Evolutionary conservation across 441 rosid species (phyloP), one percentile per base, ranked within the genome.

Genomic region (Gossypium trilobum): DNA sequence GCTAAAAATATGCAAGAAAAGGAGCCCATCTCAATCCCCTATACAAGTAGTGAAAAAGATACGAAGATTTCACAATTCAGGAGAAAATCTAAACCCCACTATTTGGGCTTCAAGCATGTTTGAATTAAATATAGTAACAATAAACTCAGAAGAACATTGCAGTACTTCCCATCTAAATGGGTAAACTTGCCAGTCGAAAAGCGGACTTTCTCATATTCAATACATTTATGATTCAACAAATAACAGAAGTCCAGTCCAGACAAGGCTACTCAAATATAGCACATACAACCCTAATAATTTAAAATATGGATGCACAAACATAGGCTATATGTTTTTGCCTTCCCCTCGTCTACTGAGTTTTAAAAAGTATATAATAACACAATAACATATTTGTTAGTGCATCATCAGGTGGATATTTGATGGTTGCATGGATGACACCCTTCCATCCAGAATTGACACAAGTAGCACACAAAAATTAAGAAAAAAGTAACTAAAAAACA

Each of bases 401-500:
- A 29, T 29, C 42, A 27, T 60, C 20, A 2, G 39, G 65, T n/a
- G 65, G 11, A 60, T 31, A 60, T n/a, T 60, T 29, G 31, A 60
- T 29, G 65, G 39, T n/a, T 60, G 20, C 44, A 60, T 3, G 31
- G 33, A 25, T 60, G 65, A 29, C 39, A 60, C 22, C 22, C 29
- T 22, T 16, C 27, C 25, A 64, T 62, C 60, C 44, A 62, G 36
- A 29, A 29, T 60, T 51, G 42, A 39, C 63, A 69, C 29, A 31
- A 46, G 68, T 58, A 57, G 67, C 44, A 52, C 55, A 68, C 14
- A 22, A 65, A 50, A 54, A 2, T 51, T n/a, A 59, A 64, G 57
- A 51, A 16, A 75, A 22, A 66, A 57, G 10, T 58, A 68, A 36
- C 39, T 44, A 71, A 20, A 56, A 25, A 60, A 57, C 70, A 66